Conservation (phyloP, 2,329 filamentous ascomycete species). For the Magnaporthiopsis poae region DNA sequence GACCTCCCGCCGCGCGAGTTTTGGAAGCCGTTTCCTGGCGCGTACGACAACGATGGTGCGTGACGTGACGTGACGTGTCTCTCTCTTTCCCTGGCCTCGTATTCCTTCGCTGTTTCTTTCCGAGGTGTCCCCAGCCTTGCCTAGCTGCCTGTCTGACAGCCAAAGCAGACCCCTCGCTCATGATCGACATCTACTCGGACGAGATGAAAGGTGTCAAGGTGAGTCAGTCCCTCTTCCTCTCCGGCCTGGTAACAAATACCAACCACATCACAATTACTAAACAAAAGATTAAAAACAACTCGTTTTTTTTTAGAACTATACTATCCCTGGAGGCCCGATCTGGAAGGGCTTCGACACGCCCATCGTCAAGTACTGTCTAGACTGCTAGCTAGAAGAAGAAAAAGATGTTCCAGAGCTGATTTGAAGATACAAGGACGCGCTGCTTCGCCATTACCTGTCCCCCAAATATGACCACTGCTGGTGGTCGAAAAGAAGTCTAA, state of each 20-base stretch:
- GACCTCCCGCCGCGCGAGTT: constrained; percentile 21
- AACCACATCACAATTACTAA: neutral
- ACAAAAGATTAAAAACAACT: constrained; percentile 9
- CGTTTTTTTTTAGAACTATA: constrained; percentile 23
- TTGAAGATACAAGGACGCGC: too few species aligned
- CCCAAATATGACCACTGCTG: too few species aligned
- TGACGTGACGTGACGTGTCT: neutral
- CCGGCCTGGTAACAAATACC: neutral
- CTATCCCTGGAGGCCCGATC: constrained; percentile 28
- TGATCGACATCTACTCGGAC: constrained; percentile 28
- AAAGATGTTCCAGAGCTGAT: neutral
- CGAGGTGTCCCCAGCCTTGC: neutral
- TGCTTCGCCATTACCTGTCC: too few species aligned
- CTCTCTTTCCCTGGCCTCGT: too few species aligned
- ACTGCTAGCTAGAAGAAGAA: constrained; percentile 9
- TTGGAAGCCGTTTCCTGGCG: constrained; percentile 26
- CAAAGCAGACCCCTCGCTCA: constrained; percentile 25
- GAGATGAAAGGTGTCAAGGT: constrained; percentile 23
- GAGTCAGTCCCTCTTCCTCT: constrained; percentile 8
- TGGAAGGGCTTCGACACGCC: constrained; percentile 23
- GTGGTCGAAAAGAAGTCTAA: too few species aligned
- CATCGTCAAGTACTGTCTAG: constrained; percentile 16
- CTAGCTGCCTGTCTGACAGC: neutral
- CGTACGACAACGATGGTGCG: constrained; percentile 25
- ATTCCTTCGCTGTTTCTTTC: too few species aligned